These are phyloP conservation scores for Russula lepida DNA, from an alignment of 768 basidiomycete genomes.

Conservation along the genomic window DNA sequence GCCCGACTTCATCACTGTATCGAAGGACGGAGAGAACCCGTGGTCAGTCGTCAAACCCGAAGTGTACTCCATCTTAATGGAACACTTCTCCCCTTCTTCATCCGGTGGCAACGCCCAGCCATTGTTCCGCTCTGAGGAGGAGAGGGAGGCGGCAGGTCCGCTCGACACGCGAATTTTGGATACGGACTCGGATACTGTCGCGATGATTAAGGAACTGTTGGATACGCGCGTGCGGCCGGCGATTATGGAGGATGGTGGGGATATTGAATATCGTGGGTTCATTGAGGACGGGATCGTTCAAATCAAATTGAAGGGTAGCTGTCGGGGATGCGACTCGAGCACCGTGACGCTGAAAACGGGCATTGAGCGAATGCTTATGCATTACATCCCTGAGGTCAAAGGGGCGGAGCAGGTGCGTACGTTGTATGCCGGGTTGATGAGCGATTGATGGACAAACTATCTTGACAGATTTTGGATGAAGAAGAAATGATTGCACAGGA, in stretches of 20 bases:
- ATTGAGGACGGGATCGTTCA: conserved; percentile 75
- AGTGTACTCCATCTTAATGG: conserved; percentile 93
- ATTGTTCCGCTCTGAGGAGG: conserved; percentile 78
- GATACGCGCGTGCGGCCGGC: conserved; percentile 93
- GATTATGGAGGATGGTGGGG: conserved; percentile 98
- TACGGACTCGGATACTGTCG: conserved; percentile 91
- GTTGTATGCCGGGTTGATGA: neutral
- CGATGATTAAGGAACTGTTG: conserved; percentile 96
- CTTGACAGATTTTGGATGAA: conserved; percentile 67
- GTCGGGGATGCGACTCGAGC: conserved; percentile 89
- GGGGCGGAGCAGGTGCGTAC: conserved; percentile 75
- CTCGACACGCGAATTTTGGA: conserved; percentile 92
- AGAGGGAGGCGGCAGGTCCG: conserved; percentile 73
- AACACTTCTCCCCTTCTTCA: conserved; percentile 72
- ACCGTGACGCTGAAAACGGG: conserved; percentile 94
- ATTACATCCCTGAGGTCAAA: conserved; percentile 95
- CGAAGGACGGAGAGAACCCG: conserved; percentile 74
- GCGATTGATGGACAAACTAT: neutral
- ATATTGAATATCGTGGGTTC: conserved; percentile 93
- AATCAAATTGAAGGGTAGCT: conserved; percentile 93
- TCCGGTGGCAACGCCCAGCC: conserved; percentile 41
- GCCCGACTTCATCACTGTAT: conserved; percentile 96
- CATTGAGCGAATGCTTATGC: conserved; percentile 98
- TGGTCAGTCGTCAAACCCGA: conserved; percentile 96
- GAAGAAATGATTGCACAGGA: conserved; percentile 82